Percentiles rank a stretch among this genome's conserved stretches.
Conservation (phyloP, 192 early-diverging fungal genomes). For the Dissophora globulifera region DNA sequence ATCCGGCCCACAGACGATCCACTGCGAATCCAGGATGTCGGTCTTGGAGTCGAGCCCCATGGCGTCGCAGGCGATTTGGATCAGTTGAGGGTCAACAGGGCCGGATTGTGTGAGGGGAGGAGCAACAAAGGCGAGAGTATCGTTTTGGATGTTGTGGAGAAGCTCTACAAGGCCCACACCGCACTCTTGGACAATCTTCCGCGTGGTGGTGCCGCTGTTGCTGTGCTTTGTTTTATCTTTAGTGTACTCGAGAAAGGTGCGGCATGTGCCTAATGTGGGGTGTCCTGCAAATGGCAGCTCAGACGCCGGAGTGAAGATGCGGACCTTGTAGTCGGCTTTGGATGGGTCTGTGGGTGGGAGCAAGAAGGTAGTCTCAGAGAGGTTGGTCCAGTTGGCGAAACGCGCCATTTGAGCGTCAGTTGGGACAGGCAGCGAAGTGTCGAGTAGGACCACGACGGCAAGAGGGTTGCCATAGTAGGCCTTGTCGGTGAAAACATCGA, state of each 20-base stretch:
- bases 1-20: conserved; percentile 29
- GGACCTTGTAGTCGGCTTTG: conserved; percentile 28
- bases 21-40: conserved; percentile 23
- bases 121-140: conserved; percentile 25
- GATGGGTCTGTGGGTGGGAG: conserved; percentile 30
- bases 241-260: conserved; percentile 19
- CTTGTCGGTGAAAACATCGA: conserved; percentile 37
- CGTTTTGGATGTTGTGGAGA: conserved; percentile 1
- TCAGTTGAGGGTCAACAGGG: conserved; percentile 13
- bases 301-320: conserved; percentile 17
- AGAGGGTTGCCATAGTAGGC: conserved; percentile 22
- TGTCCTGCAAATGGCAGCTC: conserved; percentile 37
- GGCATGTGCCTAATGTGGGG: conserved; percentile 26
- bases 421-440: conserved; percentile 22
- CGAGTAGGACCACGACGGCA: conserved; percentile 25
- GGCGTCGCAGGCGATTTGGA: conserved; percentile 10
- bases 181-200: conserved; percentile 30
- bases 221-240: not conserved
- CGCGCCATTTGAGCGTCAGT: conserved; percentile 18
- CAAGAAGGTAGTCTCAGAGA: conserved; percentile 34
- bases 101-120: conserved; percentile 29
- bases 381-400: conserved; percentile 33
- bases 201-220: not conserved
- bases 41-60: conserved; percentile 29
- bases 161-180: conserved; percentile 26